phyloP scores from a whole-genome alignment of 139 green algal genomes.

The Parachlorella kessleri region DNA sequence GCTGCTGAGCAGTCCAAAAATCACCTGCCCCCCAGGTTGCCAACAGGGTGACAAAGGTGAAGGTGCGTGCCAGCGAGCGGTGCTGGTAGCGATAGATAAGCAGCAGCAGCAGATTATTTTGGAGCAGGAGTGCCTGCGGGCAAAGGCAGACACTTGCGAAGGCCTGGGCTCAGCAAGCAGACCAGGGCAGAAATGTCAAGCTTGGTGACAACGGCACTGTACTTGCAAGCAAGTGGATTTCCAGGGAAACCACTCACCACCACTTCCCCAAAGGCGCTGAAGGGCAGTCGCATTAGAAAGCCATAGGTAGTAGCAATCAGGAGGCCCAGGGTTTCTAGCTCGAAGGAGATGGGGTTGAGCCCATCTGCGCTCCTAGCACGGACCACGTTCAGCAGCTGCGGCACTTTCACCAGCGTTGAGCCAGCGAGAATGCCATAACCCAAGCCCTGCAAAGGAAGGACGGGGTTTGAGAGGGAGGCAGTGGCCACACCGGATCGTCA shows the following conservation, averaged over 20 bases:
- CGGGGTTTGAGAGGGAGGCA: background rate
- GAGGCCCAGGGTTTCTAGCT: conserved; percentile 77
- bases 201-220: too few species aligned
- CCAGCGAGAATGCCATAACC: conserved; percentile 72
- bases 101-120: conserved; percentile 73
- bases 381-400: conserved; percentile 68
- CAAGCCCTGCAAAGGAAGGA: conserved; percentile 54
- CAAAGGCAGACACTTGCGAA: too few species aligned
- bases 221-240: too few species aligned
- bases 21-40: conserved; percentile 2
- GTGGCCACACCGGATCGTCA: background rate
- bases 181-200: too few species aligned
- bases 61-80: conserved; percentile 7
- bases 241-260: conserved; percentile 42
- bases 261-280: conserved; percentile 83
- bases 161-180: too few species aligned
- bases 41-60: conserved; percentile 14
- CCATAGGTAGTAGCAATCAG: conserved; percentile 73
- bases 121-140: conserved; percentile 38
- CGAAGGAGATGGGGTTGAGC: conserved; percentile 66
- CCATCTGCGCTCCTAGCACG: conserved; percentile 64
- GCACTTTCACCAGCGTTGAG: conserved; percentile 77
- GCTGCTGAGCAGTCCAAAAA: too few species aligned
- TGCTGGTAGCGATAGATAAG: conserved; percentile 72
- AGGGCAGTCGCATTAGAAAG: conserved; percentile 63